Evolutionary conservation across 2,329 filamentous ascomycete genomes (phyloP).

Genomic region (Exophiala dermatitidis): DNA sequence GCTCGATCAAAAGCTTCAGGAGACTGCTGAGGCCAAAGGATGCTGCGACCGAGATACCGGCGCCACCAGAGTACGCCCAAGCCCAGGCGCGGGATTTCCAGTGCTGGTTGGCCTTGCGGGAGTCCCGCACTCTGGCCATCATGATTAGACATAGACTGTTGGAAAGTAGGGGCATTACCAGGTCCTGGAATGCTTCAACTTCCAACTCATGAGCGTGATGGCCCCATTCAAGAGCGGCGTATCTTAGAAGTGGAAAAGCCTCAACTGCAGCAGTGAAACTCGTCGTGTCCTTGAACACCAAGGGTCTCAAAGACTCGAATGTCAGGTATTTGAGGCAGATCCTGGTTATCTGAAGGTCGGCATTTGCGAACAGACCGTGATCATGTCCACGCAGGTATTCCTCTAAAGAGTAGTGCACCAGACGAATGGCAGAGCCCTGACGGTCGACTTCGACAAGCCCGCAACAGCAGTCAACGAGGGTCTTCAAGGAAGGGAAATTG

Average conservation of each 20-base stretch:
- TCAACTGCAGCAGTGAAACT: slow-evolving; percentile 12
- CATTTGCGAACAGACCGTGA: slow-evolving; percentile 30
- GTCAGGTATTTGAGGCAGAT: slow-evolving; percentile 23
- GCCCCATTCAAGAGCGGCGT: slow-evolving; percentile 24
- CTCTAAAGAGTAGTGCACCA: slow-evolving; percentile 33
- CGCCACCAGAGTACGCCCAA: slow-evolving; percentile 20
- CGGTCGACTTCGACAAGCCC: slow-evolving; percentile 33
- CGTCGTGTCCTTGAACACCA: slow-evolving; percentile 11
- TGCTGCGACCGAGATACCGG: slow-evolving; percentile 21
- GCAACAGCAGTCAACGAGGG: slow-evolving; percentile 29
- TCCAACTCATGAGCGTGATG: slow-evolving; percentile 14
- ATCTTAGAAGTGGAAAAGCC: slow-evolving; percentile 19
- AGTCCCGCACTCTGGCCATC: slow-evolving; percentile 20
- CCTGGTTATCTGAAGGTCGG: slow-evolving; percentile 28
- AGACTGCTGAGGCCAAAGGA: slow-evolving; percentile 22
- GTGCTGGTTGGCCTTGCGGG: slow-evolving; percentile 8
- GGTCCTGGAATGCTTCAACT: slow-evolving; percentile 10
- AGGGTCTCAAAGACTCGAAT: slow-evolving; percentile 9
- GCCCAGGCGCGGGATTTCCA: slow-evolving; percentile 20
- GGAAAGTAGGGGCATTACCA: slow-evolving; percentile 15
- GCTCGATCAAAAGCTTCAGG: slow-evolving; percentile 15
- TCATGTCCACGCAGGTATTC: slow-evolving; percentile 31
- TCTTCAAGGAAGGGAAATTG: slow-evolving; percentile 25
- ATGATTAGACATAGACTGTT: slow-evolving; percentile 14
- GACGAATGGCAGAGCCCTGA: slow-evolving; percentile 28